Evolutionary conservation across 805 yeast species (phyloP), one percentile per base, ranked within the genome.

Genomic region (Metschnikowia vanudenii): DNA sequence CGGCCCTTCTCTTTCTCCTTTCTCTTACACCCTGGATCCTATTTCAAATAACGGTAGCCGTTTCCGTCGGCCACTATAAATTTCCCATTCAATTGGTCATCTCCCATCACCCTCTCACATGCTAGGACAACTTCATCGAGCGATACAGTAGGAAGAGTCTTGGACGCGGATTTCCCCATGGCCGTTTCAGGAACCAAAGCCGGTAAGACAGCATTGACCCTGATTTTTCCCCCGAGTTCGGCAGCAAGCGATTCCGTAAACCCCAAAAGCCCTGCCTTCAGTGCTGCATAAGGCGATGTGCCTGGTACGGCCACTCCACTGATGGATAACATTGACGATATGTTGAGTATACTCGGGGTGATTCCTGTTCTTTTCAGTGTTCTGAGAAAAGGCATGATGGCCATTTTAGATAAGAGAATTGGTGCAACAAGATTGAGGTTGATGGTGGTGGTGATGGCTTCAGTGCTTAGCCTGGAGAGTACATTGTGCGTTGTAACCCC

Each of bases 221-320:
- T 63, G 2, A 88, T 73, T 9, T 71, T 70, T 0, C 79, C 63
- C 12, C 74, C 75, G 49, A 85, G 58, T 53, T 88, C 96, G 0
- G 62, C 54, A 0, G 91, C 85, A 29, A 86, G 59, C 0, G 83
- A 62, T 37, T 69, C 64, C 0, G 89, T 77, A 54, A 88, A 80
- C 3, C 84, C 84, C 39, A 77, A 64, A 3, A 88, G 57, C 0
- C 89, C 96, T 0, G 84, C 82, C 58, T 88, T 88, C 43, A 85
- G 69, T 0, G 90, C 86, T 0, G 84, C 68, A 55, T 88, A 88
- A 0, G 82, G 82, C 0, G 80, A 51, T 0, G 89, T 75, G 1
- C 95, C 95, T 3, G 76, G 74, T 0, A 69, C 51, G 1, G 55
- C 50, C 4, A 54, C 41, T 10, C 61, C 60, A 0, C 73, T 66